Conservation (phyloP, 2,329 filamentous ascomycete genomes). For the Aspergillus sp. region DNA sequence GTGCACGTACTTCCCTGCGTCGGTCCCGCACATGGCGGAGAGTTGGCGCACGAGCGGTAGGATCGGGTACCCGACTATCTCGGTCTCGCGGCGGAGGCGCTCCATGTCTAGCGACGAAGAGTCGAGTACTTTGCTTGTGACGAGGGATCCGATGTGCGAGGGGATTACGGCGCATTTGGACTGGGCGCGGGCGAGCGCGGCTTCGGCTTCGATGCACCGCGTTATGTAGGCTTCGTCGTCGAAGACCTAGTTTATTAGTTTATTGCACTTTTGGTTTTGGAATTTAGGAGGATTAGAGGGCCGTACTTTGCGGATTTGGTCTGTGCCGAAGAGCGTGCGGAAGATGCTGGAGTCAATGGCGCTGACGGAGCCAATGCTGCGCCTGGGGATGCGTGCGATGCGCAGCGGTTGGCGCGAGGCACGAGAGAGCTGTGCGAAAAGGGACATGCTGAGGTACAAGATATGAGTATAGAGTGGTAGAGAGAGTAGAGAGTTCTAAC, state of each 20-base stretch:
- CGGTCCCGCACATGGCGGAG: slow-evolving; percentile 33
- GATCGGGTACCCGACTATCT: slow-evolving; percentile 57
- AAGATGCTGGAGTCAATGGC: slow-evolving; percentile 17
- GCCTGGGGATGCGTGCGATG: slow-evolving; percentile 54
- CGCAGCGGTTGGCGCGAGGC: slow-evolving; percentile 7
- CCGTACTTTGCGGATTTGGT: slow-evolving; percentile 12
- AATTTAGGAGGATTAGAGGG: not conserved
- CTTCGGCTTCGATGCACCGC: slow-evolving; percentile 51
- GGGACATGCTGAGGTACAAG: not conserved
- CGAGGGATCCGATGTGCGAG: slow-evolving; percentile 30
- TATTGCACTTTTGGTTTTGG: not conserved
- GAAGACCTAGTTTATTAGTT: slow-evolving; percentile 40
- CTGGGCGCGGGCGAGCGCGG: slow-evolving; percentile 53
- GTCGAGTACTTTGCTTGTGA: slow-evolving; percentile 36
- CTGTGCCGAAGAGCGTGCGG: slow-evolving; percentile 14
- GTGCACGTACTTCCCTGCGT: slow-evolving; percentile 51
- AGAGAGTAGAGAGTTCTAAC: too few relatives aligned
- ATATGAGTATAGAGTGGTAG: too few relatives aligned
- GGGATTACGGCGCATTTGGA: slow-evolving; percentile 51
- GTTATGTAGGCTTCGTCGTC: slow-evolving; percentile 51
- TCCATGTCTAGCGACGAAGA: slow-evolving; percentile 44
- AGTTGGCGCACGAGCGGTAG: slow-evolving; percentile 53
- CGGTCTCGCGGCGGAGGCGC: slow-evolving; percentile 45
- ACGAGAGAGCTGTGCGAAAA: slow-evolving; percentile 16
- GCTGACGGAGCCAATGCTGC: slow-evolving; percentile 51